Evolutionary conservation across 2,329 filamentous ascomycete species (phyloP).

Genomic region (Fusarium sp.): DNA sequence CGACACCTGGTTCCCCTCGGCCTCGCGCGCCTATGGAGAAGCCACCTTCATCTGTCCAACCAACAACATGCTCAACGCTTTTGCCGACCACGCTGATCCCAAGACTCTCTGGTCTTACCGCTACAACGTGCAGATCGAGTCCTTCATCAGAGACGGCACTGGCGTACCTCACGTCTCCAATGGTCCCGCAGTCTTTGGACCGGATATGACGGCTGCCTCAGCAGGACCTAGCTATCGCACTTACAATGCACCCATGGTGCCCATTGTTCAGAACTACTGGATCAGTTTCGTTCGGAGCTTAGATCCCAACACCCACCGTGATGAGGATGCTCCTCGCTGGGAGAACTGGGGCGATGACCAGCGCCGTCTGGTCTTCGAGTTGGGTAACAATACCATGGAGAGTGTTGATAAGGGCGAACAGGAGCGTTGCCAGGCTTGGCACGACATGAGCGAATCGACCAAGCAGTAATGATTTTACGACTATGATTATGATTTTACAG

Average conservation of each 20-base stretch:
- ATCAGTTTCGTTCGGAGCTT: constrained; percentile 63
- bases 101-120: constrained; percentile 62
- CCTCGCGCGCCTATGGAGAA: constrained; percentile 62
- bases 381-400: constrained; percentile 59
- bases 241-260: constrained; percentile 62
- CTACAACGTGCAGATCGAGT: constrained; percentile 63
- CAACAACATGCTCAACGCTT: constrained; percentile 57
- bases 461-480: constrained; percentile 42
- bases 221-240: constrained; percentile 57
- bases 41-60: constrained; percentile 62
- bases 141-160: constrained; percentile 55
- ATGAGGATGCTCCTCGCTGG: constrained; percentile 59
- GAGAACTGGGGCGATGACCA: constrained; percentile 55
- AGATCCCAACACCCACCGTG: constrained; percentile 60
- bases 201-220: constrained; percentile 50
- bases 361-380: constrained; percentile 57
- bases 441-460: constrained; percentile 52
- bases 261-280: constrained; percentile 65
- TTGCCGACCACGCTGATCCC: constrained; percentile 41
- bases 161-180: constrained; percentile 67
- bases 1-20: constrained; percentile 61
- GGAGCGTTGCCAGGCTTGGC: constrained; percentile 61
- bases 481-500: constrained; percentile 6
- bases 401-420: constrained; percentile 52
- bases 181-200: constrained; percentile 64